These are phyloP conservation scores for Acanthamoeba royreba DNA, from an alignment of 208 protist genomes.

Conservation along the genomic window DNA sequence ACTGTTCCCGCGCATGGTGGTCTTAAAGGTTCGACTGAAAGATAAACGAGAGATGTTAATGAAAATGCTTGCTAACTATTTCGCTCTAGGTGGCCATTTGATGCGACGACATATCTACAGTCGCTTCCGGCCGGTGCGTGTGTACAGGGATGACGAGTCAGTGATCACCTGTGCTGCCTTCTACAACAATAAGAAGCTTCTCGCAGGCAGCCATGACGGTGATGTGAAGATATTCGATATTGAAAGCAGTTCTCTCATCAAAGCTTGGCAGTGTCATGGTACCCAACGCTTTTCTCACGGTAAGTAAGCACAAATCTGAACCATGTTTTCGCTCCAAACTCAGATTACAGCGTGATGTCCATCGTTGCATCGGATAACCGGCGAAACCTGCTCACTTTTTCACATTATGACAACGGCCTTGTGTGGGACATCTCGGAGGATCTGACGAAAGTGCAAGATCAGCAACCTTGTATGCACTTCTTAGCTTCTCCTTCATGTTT, in stretches of 20 bases:
- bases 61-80: not conserved
- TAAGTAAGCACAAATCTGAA: not conserved
- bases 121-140: not conserved
- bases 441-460: not conserved
- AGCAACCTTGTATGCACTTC: not conserved
- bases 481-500: not conserved
- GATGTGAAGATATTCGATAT: constrained; percentile 24
- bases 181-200: not conserved
- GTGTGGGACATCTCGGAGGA: constrained; percentile 13
- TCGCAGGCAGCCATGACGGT: constrained; percentile 12
- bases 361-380: not conserved
- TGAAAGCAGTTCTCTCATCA: not conserved
- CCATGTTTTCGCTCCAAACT: too few relatives aligned
- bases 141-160: constrained; percentile 26
- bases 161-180: constrained; percentile 2
- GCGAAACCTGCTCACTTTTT: constrained; percentile 12
- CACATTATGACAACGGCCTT: not conserved
- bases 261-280: constrained; percentile 26
- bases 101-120: constrained; percentile 13
- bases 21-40: not conserved
- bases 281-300: not conserved
- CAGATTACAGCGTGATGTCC: constrained; percentile 14
- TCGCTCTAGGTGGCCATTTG: not conserved
- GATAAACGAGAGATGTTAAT: not conserved
- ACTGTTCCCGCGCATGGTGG: constrained; percentile 11